Conservation (phyloP, 305 asterid species). For the Fraxinus albicans region DNA sequence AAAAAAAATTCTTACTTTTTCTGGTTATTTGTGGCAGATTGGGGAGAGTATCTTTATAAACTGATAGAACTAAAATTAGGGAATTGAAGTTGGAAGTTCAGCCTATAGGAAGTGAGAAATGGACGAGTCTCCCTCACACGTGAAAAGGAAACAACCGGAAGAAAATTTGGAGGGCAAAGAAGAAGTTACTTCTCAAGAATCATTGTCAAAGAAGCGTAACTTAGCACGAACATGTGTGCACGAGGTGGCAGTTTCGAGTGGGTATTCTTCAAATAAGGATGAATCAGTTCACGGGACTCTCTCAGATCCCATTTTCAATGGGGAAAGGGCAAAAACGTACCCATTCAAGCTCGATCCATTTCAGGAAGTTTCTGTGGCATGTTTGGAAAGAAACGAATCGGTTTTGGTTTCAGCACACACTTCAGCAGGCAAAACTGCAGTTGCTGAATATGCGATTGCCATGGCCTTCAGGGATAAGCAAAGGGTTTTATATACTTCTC, state of each 20-base stretch:
- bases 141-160: slow-evolving; percentile 65
- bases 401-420: slow-evolving; percentile 95
- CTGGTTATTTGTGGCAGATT: neutral
- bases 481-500: slow-evolving; percentile 93
- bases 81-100: neutral
- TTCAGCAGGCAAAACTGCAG: slow-evolving; percentile 98
- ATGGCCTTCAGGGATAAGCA: slow-evolving; percentile 92
- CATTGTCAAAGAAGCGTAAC: slow-evolving; percentile 50
- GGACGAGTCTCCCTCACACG: slow-evolving; percentile 41
- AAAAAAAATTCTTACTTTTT: neutral
- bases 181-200: slow-evolving; percentile 33
- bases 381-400: slow-evolving; percentile 90
- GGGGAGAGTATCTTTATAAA: neutral
- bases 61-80: neutral
- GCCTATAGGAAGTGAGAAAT: slow-evolving; percentile 13
- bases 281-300: slow-evolving; percentile 78
- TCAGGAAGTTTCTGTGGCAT: slow-evolving; percentile 79
- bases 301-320: slow-evolving; percentile 63
- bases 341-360: slow-evolving; percentile 83
- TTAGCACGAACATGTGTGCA: slow-evolving; percentile 78
- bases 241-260: slow-evolving; percentile 90
- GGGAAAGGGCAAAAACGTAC: slow-evolving; percentile 75
- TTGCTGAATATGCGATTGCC: slow-evolving; percentile 96
- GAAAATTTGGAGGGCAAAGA: slow-evolving; percentile 31
- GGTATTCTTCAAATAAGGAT: slow-evolving; percentile 52